phyloP scores from a whole-genome alignment of 306 rosid species.

The Corylus americana region DNA sequence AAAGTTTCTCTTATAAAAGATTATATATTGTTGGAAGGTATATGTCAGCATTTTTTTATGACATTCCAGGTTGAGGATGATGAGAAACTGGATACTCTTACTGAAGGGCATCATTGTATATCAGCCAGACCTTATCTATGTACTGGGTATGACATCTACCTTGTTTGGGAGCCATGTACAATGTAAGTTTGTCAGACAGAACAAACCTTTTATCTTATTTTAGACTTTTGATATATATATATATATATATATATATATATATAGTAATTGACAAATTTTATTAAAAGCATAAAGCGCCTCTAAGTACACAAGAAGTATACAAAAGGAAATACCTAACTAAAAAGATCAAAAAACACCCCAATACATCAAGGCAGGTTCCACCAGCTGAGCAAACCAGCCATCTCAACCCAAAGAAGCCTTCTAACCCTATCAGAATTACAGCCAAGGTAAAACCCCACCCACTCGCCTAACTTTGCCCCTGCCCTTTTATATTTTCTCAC shows the following conservation, averaged over 20 bases:
- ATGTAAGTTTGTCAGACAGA: constrained; percentile 57
- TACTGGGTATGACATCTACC: constrained; percentile 91
- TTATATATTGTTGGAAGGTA: constrained; percentile 5
- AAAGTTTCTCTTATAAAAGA: constrained; percentile 10
- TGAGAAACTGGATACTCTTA: constrained; percentile 34
- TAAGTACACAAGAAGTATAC: too few species aligned
- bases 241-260: too few species aligned
- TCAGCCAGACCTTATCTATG: constrained; percentile 75
- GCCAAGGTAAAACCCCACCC: too few species aligned
- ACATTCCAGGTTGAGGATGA: constrained; percentile 57
- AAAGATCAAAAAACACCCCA: too few species aligned
- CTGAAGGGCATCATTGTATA: constrained; percentile 30
- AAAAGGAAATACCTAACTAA: too few species aligned
- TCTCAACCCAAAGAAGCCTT: too few species aligned
- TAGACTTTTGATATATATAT: not conserved
- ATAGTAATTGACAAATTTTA: too few species aligned
- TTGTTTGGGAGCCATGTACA: constrained; percentile 93
- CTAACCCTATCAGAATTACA: too few species aligned
- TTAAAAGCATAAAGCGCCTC: too few species aligned
- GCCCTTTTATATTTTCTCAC: not conserved
- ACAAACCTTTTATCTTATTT: constrained; percentile 16
- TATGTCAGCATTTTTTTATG: constrained; percentile 12
- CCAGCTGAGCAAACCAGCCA: too few species aligned
- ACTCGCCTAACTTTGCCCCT: too few species aligned
- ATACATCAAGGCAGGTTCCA: too few species aligned